phyloP scores from a whole-genome alignment of 257 asterid species.

The Ajuga chamaepitys region DNA sequence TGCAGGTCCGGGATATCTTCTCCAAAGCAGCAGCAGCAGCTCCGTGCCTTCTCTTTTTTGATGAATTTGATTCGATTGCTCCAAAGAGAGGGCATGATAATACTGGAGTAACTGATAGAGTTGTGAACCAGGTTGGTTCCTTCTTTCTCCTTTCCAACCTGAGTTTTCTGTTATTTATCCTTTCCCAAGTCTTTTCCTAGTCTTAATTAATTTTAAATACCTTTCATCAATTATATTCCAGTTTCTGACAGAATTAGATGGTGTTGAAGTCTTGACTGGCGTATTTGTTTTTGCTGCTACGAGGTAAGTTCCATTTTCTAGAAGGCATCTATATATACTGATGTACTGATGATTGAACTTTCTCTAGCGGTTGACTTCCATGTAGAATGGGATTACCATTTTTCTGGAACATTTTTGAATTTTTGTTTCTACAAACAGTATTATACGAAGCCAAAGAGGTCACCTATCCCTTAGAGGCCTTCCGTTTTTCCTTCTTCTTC shows the following conservation, averaged over 20 bases:
- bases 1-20: conserved; percentile 89
- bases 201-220: conserved; percentile 16
- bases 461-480: not conserved
- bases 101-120: conserved; percentile 97
- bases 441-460: not conserved
- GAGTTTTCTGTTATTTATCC: not conserved
- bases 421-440: not conserved
- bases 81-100: conserved; percentile 97
- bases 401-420: not conserved
- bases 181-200: conserved; percentile 3
- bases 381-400: not conserved
- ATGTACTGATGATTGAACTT: not conserved
- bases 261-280: conserved; percentile 96
- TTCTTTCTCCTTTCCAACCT: not conserved
- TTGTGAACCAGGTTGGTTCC: conserved; percentile 74
- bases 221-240: conserved; percentile 24
- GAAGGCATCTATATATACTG: not conserved
- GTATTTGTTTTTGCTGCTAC: conserved; percentile 99
- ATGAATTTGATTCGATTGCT: conserved; percentile 95
- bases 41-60: conserved; percentile 89
- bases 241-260: conserved; percentile 94
- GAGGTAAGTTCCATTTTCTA: conserved; percentile 34
- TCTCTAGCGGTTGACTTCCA: not conserved
- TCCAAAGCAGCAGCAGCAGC: conserved; percentile 96
- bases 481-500: not conserved